phyloP scores from a whole-genome alignment of 2,329 filamentous ascomycete genomes.

The Colletotrichum tamarilloi region DNA sequence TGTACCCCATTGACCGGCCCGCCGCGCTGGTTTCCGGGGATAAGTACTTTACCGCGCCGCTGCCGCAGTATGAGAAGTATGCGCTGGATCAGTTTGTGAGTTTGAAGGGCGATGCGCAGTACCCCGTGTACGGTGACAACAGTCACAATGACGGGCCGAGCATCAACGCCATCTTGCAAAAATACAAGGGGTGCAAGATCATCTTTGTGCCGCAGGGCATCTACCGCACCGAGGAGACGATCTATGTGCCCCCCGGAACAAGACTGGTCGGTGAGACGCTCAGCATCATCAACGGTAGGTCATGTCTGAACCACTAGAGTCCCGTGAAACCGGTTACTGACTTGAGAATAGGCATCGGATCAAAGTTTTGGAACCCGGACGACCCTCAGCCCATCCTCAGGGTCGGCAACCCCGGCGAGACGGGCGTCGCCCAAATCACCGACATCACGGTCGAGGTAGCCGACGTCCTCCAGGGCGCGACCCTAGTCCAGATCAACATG shows the following conservation, averaged over 20 bases:
- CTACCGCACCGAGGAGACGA: slow-evolving; percentile 29
- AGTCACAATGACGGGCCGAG: slow-evolving; percentile 46
- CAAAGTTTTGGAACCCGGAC: slow-evolving; percentile 53
- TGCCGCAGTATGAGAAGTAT: slow-evolving; percentile 56
- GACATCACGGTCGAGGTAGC: slow-evolving; percentile 64
- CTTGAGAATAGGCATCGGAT: slow-evolving; percentile 49
- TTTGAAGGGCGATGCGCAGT: slow-evolving; percentile 54
- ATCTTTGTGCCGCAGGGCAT: slow-evolving; percentile 51
- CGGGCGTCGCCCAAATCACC: slow-evolving; percentile 60
- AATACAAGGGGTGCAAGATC: slow-evolving; percentile 48
- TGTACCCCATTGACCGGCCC: slow-evolving; percentile 44
- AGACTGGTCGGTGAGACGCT: slow-evolving; percentile 67
- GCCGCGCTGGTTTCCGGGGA: slow-evolving; percentile 43
- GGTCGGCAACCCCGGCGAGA: slow-evolving; percentile 62
- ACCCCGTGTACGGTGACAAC: slow-evolving; percentile 55
- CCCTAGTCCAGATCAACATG: slow-evolving; percentile 62
- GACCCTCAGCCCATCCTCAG: slow-evolving; percentile 60
- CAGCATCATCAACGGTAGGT: slow-evolving; percentile 55
- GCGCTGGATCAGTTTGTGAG: slow-evolving; percentile 55
- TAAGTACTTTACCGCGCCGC: slow-evolving; percentile 43
- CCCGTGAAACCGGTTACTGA: background rate
- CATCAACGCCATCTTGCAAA: slow-evolving; percentile 45
- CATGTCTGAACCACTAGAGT: background rate
- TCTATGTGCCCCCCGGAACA: slow-evolving; percentile 47
- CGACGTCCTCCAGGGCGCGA: slow-evolving; percentile 53